Evolutionary conservation across 768 basidiomycete species (phyloP), one percentile per base, ranked within the genome.

Genomic region (Suillus subluteus): DNA sequence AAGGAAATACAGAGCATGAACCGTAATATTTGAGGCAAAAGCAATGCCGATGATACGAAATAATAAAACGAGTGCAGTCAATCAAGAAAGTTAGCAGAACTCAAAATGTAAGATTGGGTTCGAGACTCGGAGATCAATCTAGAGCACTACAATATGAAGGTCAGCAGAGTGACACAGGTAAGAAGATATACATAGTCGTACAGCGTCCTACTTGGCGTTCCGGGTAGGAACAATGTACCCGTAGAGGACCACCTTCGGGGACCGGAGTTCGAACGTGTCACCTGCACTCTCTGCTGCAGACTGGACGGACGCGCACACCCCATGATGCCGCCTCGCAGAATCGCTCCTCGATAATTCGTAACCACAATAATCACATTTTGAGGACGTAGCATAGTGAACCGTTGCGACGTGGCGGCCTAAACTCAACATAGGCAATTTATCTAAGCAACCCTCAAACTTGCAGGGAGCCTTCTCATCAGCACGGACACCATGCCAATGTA

Each of bases 391-490:
- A 5, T 12, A 12, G n/a, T 48, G 46, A 11, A n/a, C n/a, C 46
- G 9, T 48, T n/a, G n/a, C 6, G 6, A 43, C 13, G 2, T 6
- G 1, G 35, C 35, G 35, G 6, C 35, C 35, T 35, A 35, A 35
- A 35, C 35, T 35, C 35, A 1, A 5, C 35, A 35, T 35, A 5
- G 35, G 6, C 5, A 5, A 35, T 35, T 1, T 0, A 35, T 21
- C 0, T 0, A 11, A 12, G n/a, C 46, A 48, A 12, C 46, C 46
- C n/a, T 48, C 3, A 5, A n/a, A 48, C n/a, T 48, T 48, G 46
- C 46, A 48, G 46, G 0, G 9, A 11, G 11, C 4, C 11, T 0
- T 5, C n/a, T 0, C 0, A 48, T 2, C 0, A 12, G 4, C 1
- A n/a, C 11, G 0, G 4, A 48, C 46, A n/a, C 9, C 46, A 48